A percentile compares a stretch with the other conserved stretches of the same genome.
Conservation (phyloP, 495 filamentous ascomycete species). For the Niebla homalea region DNA sequence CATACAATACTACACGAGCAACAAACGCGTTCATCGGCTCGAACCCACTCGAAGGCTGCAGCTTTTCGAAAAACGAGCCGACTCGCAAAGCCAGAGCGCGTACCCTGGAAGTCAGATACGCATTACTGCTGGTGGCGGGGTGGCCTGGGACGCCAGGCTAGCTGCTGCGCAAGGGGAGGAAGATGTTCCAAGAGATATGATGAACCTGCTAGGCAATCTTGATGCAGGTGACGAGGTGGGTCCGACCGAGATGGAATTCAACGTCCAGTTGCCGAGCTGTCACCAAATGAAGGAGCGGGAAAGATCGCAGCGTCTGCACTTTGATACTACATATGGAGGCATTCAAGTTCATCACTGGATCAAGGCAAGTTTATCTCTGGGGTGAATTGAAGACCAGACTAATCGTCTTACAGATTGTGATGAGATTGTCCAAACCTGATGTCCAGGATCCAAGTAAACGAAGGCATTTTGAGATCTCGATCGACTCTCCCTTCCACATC, state of each 20-base stretch:
- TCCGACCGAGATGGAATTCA: slow-evolving; percentile 95
- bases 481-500: slow-evolving; percentile 93
- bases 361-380: slow-evolving; percentile 51
- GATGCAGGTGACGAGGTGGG: slow-evolving; percentile 53
- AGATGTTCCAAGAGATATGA: slow-evolving; percentile 37
- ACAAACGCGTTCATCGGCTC: slow-evolving; percentile 77
- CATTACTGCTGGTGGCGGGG: slow-evolving; percentile 69
- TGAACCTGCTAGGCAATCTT: slow-evolving; percentile 75
- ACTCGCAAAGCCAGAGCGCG: slow-evolving; percentile 60
- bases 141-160: slow-evolving; percentile 46
- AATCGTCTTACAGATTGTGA: slow-evolving; percentile 61
- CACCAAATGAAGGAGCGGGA: slow-evolving; percentile 71
- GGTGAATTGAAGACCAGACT: background rate
- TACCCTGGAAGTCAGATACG: slow-evolving; percentile 71
- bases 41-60: slow-evolving; percentile 75
- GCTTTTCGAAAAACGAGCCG: slow-evolving; percentile 82
- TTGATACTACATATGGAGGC: slow-evolving; percentile 90
- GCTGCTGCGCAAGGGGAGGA: slow-evolving; percentile 48
- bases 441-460: slow-evolving; percentile 66
- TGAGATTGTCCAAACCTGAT: slow-evolving; percentile 85
- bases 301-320: slow-evolving; percentile 60
- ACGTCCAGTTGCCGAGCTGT: slow-evolving; percentile 85
- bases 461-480: slow-evolving; percentile 96
- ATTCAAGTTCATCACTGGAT: slow-evolving; percentile 99
- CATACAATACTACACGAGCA: slow-evolving; percentile 81